Percentiles rank a stretch among this genome's conserved stretches.
These are phyloP conservation scores for Acer saccharum DNA, from an alignment of 345 rosid species.

Conservation along the genomic window DNA sequence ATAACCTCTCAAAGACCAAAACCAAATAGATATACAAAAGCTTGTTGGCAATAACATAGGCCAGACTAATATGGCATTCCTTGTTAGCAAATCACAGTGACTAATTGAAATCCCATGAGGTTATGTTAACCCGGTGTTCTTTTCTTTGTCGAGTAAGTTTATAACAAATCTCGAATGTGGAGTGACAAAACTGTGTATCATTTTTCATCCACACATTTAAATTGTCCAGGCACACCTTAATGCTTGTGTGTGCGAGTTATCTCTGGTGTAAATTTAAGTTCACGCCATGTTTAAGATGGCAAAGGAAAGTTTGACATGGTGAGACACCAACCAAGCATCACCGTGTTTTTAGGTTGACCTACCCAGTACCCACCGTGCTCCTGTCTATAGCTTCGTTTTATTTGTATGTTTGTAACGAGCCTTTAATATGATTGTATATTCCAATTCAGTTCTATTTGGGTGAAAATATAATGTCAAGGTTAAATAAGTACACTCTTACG, in stretches of 20 bases:
- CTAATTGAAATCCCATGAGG: neutral
- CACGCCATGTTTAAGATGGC: neutral
- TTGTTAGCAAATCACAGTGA: neutral
- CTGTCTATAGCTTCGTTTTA: neutral
- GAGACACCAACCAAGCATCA: too few relatives aligned
- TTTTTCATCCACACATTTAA: too few relatives aligned
- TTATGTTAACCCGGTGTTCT: neutral
- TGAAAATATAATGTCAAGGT: neutral
- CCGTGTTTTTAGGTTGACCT: neutral
- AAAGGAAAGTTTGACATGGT: neutral
- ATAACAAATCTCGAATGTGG: too few relatives aligned
- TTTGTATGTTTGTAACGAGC: neutral
- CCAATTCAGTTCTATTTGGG: neutral
- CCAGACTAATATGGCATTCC: neutral
- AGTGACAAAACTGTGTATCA: too few relatives aligned
- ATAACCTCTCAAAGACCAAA: neutral
- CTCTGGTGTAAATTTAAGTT: conserved; percentile 2
- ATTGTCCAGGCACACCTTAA: neutral
- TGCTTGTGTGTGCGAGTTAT: neutral
- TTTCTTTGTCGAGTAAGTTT: too few relatives aligned
- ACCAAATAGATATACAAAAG: neutral
- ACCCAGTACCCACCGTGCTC: too few relatives aligned
- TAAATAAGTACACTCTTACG: neutral
- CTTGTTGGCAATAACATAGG: neutral
- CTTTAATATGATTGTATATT: neutral